Conservation (phyloP, 2,329 filamentous ascomycete genomes). For the Leptographium wingfieldii region DNA sequence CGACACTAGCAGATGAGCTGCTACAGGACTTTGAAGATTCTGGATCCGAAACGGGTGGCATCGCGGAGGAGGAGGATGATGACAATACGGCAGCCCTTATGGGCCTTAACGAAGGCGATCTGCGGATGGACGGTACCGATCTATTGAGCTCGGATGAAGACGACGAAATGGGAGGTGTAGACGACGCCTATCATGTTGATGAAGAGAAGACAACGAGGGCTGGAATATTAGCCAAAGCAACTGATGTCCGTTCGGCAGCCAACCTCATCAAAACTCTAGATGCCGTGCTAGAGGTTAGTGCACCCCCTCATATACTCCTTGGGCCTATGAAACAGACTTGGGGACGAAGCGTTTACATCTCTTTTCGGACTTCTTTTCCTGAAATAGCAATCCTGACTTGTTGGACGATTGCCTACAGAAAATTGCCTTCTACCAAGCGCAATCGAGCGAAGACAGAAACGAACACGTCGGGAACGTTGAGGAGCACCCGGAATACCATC, state of each 20-base stretch:
- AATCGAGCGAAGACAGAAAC: slow-evolving; percentile 49
- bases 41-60: slow-evolving; percentile 60
- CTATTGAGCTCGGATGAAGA: slow-evolving; percentile 49
- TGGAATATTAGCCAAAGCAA: slow-evolving; percentile 67
- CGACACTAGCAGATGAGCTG: slow-evolving; percentile 83
- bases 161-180: slow-evolving; percentile 38
- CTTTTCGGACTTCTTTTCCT: slow-evolving; percentile 17
- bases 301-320: neutral
- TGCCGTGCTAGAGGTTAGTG: slow-evolving; percentile 69
- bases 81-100: slow-evolving; percentile 27
- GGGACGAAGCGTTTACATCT: slow-evolving; percentile 50
- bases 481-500: slow-evolving; percentile 82
- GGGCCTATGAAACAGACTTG: neutral
- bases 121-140: slow-evolving; percentile 48
- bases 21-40: slow-evolving; percentile 84
- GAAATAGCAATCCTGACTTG: slow-evolving; percentile 53
- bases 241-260: slow-evolving; percentile 69
- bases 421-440: slow-evolving; percentile 64
- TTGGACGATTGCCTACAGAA: slow-evolving; percentile 49
- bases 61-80: slow-evolving; percentile 37
- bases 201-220: slow-evolving; percentile 64
- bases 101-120: slow-evolving; percentile 27
- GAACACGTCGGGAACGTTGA: slow-evolving; percentile 71
- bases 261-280: slow-evolving; percentile 70
- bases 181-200: slow-evolving; percentile 46